Evolutionary conservation across 179 eudicot species (phyloP), one percentile per base, ranked within the genome.

Genomic region (Patellifolia procumbens): DNA sequence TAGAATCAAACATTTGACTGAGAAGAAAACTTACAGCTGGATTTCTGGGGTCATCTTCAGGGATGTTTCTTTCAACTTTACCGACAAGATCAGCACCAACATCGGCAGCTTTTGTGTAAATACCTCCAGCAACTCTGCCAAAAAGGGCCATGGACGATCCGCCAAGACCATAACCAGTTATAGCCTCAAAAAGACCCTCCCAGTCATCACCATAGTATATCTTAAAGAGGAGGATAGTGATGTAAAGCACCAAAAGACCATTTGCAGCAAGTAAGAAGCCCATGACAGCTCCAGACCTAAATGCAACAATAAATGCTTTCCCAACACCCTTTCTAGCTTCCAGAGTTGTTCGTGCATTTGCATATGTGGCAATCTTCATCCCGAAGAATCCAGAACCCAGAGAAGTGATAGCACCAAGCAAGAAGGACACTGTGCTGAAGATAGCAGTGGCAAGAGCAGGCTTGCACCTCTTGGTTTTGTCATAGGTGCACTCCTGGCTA

Each of bases 21-120:
- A 55, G 24, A 79, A 43, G 62, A 68, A 37, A 72, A 42, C 87
- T 65, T 84, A 94, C 98, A 78, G 97, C 98, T 60, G 97, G 98
- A 72, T 93, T 93, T 81, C 98, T 90, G 53, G 98, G 96, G 81
- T 93, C 98, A 82, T 93, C 98, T 83, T 93, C 98, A 9, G 97
- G 98, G 42, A 93, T 92, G 88, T 92, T 92, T 86, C 90, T 87
- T 78, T 93, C 98, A 61, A 92, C 91, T 85, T 93, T 93, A 61
- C 98, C 98, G 12, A 93, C 97, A 74, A 93, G 95, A 86, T 93
- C 98, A 79, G 97, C 98, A 68, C 98, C 98, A 49, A 93, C 98
- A 90, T 93, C 98, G 70, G 98, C 98, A 84, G 98, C 98, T 75
- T 93, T 93, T 10, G 98, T 93, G 83, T 93, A 94, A 46, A 94